These are phyloP conservation scores for Westerdykella ornata DNA, from an alignment of 2,329 filamentous ascomycete genomes.

Conservation along the genomic window DNA sequence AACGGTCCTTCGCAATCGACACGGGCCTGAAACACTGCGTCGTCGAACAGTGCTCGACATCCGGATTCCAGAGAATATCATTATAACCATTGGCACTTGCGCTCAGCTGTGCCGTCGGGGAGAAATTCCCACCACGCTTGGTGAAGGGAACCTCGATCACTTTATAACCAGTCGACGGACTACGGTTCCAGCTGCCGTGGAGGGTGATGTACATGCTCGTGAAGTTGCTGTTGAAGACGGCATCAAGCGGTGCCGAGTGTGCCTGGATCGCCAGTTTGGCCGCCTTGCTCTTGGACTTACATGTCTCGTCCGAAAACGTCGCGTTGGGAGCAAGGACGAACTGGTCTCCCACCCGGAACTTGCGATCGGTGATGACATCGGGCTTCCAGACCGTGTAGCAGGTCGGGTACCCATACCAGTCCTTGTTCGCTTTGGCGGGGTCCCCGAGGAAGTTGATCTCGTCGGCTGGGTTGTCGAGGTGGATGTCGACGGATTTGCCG, in stretches of 20 bases:
- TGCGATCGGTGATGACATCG: slow-evolving; percentile 16
- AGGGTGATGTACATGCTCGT: slow-evolving; percentile 23
- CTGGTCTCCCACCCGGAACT: slow-evolving; percentile 21
- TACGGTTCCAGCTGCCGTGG: slow-evolving; percentile 27
- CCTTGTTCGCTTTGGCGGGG: slow-evolving; percentile 36
- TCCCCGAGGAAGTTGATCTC: slow-evolving; percentile 64
- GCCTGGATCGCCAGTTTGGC: slow-evolving; percentile 18
- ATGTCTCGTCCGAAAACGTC: slow-evolving; percentile 23
- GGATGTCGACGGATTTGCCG: slow-evolving; percentile 49
- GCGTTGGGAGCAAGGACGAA: slow-evolving; percentile 27
- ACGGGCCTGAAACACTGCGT: slow-evolving; percentile 28
- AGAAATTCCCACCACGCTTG: slow-evolving; percentile 9
- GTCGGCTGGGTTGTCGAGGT: slow-evolving; percentile 63
- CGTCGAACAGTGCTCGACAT: slow-evolving; percentile 21
- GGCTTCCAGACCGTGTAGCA: slow-evolving; percentile 58
- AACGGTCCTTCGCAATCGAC: slow-evolving; percentile 18
- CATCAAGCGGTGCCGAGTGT: slow-evolving; percentile 26
- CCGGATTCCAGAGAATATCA: slow-evolving; percentile 21
- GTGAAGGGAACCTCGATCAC: slow-evolving; percentile 20
- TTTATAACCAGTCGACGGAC: slow-evolving; percentile 18
- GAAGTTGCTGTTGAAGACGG: slow-evolving; percentile 18
- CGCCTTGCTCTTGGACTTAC: slow-evolving; percentile 12
- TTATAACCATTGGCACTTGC: slow-evolving; percentile 13
- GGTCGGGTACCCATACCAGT: slow-evolving; percentile 62
- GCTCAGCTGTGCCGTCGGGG: slow-evolving; percentile 4